Evolutionary conservation across 441 rosid genomes (phyloP), one percentile per base, ranked within the genome.

Genomic region (Cnidoscolus chayamansa): DNA sequence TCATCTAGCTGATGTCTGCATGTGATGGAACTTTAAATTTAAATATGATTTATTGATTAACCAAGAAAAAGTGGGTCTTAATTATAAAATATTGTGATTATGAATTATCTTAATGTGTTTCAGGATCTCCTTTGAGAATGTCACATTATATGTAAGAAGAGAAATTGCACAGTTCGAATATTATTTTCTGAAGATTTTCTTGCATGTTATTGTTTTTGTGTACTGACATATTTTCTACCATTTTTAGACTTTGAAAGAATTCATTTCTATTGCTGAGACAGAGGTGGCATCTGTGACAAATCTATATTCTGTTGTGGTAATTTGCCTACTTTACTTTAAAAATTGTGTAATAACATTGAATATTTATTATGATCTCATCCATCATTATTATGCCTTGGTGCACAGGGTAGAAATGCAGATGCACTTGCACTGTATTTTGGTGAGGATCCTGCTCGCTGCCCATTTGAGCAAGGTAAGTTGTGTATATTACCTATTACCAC

Each of bases 331-430:
- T 78, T 71, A 48, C 47, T 56, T 20, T 35, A 15, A n/a, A 16
- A 20, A 4, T 56, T 60, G 74, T 72, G 30, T 55, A 20, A 48
- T 51, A 11, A 35, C 63, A 35, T 73, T 63, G 3, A 62, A 25
- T 63, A 47, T 68, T 49, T 53, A 40, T 50, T 51, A 30, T 60
- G 58, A 70, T 83, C 50, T 50, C 70, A 75, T 70, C n/a, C 68
- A 71, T 69, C 32, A 61, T 68, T 79, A 56, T 51, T 79, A 56
- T 51, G 66, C 62, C 63, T 56, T 71, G 74, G 72, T 79, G 79
- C 76, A 74, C 89, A 96, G 99, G 99, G 98, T 73, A 90, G 90
- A 79, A 93, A 93, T 83, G 99, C 99, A 51, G 97, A 95, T 88
- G 94, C 93, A 71, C 98, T 95, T 80, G 98, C 93, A 10, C 81